phyloP scores from a whole-genome alignment of 2,329 filamentous ascomycete species.

The Colletotrichum falcatum region DNA sequence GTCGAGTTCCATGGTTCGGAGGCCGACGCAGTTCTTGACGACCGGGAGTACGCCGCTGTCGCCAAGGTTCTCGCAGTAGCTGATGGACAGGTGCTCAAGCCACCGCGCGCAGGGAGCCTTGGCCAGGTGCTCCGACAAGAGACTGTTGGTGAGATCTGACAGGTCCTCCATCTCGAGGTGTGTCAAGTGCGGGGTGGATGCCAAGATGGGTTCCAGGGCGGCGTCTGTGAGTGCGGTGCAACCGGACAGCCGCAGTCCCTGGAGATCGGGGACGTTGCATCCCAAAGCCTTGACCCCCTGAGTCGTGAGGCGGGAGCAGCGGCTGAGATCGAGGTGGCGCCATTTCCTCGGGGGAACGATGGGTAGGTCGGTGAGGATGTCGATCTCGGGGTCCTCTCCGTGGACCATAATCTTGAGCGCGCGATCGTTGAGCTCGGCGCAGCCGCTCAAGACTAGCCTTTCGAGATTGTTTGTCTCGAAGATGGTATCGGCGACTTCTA shows the following conservation, averaged over 20 bases:
- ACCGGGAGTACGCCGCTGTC: slow-evolving; percentile 87
- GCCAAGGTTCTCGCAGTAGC: slow-evolving; percentile 88
- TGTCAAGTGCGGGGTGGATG: slow-evolving; percentile 80
- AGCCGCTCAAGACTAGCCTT: slow-evolving; percentile 83
- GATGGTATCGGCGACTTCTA: slow-evolving; percentile 77
- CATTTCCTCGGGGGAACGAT: slow-evolving; percentile 82
- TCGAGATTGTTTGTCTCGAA: slow-evolving; percentile 87
- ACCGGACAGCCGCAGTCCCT: slow-evolving; percentile 86
- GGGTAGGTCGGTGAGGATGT: slow-evolving; percentile 81
- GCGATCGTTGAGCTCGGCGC: slow-evolving; percentile 81
- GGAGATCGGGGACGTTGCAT: slow-evolving; percentile 79
- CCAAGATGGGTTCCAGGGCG: slow-evolving; percentile 78
- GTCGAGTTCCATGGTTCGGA: slow-evolving; percentile 86
- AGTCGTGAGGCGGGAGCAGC: slow-evolving; percentile 81
- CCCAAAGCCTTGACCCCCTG: slow-evolving; percentile 77
- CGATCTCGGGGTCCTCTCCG: slow-evolving; percentile 80
- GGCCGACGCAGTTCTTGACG: slow-evolving; percentile 77
- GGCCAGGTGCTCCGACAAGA: slow-evolving; percentile 79
- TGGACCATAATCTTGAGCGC: slow-evolving; percentile 80
- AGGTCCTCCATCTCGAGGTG: slow-evolving; percentile 93
- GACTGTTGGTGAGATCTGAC: slow-evolving; percentile 77
- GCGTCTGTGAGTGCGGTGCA: slow-evolving; percentile 80
- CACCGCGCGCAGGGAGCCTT: slow-evolving; percentile 78
- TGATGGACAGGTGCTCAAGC: slow-evolving; percentile 86
- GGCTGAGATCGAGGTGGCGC: slow-evolving; percentile 86